These are phyloP conservation scores for Chenopodium berlandieri DNA, from an alignment of 148 eudicot species.

Conservation along the genomic window DNA sequence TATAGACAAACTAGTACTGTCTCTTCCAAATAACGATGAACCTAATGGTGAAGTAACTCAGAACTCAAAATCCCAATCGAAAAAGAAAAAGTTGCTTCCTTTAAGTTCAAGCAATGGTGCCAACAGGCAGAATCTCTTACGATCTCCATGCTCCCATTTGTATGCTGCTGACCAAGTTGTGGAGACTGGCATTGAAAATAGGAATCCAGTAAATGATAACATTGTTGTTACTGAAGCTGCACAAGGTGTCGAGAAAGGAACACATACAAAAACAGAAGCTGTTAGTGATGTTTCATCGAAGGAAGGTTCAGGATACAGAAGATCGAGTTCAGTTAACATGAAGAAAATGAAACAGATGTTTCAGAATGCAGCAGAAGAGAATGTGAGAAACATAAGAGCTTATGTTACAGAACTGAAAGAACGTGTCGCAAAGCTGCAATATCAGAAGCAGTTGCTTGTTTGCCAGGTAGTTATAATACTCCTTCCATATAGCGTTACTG, in stretches of 20 bases:
- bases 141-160: slow-evolving; percentile 81
- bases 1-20: slow-evolving; percentile 83
- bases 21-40: slow-evolving; percentile 59
- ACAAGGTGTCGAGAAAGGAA: slow-evolving; percentile 51
- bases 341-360: slow-evolving; percentile 94
- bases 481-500: not conserved
- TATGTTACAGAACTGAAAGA: slow-evolving; percentile 92
- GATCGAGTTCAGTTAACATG: slow-evolving; percentile 84
- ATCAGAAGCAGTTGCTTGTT: slow-evolving; percentile 87
- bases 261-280: slow-evolving; percentile 54
- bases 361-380: slow-evolving; percentile 94
- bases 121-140: slow-evolving; percentile 52
- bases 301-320: slow-evolving; percentile 65
- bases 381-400: slow-evolving; percentile 76
- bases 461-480: slow-evolving; percentile 57
- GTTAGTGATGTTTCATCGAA: slow-evolving; percentile 71
- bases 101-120: slow-evolving; percentile 61
- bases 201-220: slow-evolving; percentile 51
- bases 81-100: slow-evolving; percentile 75
- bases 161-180: slow-evolving; percentile 64
- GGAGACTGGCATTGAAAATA: slow-evolving; percentile 62
- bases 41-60: slow-evolving; percentile 27
- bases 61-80: slow-evolving; percentile 54
- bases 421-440: slow-evolving; percentile 87
- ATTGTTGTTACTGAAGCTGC: slow-evolving; percentile 38